Evolutionary conservation across 2,329 filamentous ascomycete genomes (phyloP), one percentile per base, ranked within the genome.

Genomic region (Hymenoscyphus repandus): DNA sequence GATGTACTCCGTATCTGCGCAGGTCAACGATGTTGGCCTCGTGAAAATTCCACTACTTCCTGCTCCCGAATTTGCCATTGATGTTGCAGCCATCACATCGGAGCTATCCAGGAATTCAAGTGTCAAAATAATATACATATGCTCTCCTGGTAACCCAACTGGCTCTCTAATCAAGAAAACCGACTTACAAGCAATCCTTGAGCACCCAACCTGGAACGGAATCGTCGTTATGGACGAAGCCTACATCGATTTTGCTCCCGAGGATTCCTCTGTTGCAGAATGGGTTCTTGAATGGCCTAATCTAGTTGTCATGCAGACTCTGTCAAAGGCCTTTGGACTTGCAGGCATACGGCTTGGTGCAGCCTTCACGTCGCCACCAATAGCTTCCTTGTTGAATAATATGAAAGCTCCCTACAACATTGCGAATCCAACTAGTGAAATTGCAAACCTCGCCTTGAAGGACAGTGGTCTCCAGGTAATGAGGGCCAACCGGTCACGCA

Each of bases 371-470:
- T 80, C 83, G 9, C 76, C 83, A 0, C 77, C 82, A 5, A 85
- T 99, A 55, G 90, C 92, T 2, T 70, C 72, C 13, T 74, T 99
- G 11, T 77, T 99, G 49, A 99, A 99, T 72, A 90, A 79, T 66
- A 77, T 99, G 64, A 97, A 97, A 72, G 92, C 93, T 0, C 93
- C 93, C 0, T 99, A 99, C 74, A 97, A 96, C 70, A 85, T 99
- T 62, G 86, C 90, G 3, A 92, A 85, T 61, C 90, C 90, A 0
- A 96, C 92, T 1, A 90, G 85, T 61, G 83, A 85, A 33, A 76
- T 99, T 15, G 93, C 91, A 1, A 79, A 76, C 34, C 80, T 85
- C 18, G 91, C 89, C 3, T 73, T 97, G 36, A 76, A 79, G 1
- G 71, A 75, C 0, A 69, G 75, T 15, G 91, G 91, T 27, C 69